Base-by-base conservation (phyloP, 2,329 filamentous ascomycete species). In the Talaromyces sp. region DNA sequence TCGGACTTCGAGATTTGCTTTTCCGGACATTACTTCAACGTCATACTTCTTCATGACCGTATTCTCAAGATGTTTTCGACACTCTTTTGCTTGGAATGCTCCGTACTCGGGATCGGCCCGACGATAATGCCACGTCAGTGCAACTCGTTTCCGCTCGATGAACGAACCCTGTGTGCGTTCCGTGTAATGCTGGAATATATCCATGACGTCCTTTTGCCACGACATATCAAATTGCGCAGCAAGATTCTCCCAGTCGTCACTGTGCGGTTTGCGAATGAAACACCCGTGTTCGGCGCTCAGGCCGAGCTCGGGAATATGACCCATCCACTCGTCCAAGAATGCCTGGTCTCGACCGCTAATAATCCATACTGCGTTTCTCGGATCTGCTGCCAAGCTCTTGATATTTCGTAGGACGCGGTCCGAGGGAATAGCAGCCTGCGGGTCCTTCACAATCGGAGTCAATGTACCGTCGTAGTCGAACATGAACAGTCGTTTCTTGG, bases 381-480 rank as follows among this genome's bases (percentile, higher is more conserved):
- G 84, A 69, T 97, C 91, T 0, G 88, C 81, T 0, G 92, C 89
- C 41, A 99, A 80, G 10, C 83, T 82, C 71, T 88, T 90, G 60
- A 99, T 80, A 1, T 88, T 92, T 31, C 86, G 84, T 51, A 96
- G 86, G 21, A 97, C 84, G 21, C 87, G 85, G 65, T 91, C 87
- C 0, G 92, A 93, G 0, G 94, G 94, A 39, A 97, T 86, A 2
- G 94, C 94, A 5, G 91, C 87, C 64, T 88, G 87, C 1, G 94
- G 94, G 68, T 97, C 91, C 65, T 89, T 88, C 57, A 97, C 94
- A 66, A 99, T 97, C 0, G 92, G 90, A 3, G 94, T 97, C 56
- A 99, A 82, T 0, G 94, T 99, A 50, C 94, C 94, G 71, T 99
- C 94, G 68, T 99, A 99, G 76, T 99, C 94, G 70, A 97, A 97